Evolutionary conservation across 257 asterid genomes (phyloP), one percentile per base, ranked within the genome.

Genomic region (Eucommia ulmoides): DNA sequence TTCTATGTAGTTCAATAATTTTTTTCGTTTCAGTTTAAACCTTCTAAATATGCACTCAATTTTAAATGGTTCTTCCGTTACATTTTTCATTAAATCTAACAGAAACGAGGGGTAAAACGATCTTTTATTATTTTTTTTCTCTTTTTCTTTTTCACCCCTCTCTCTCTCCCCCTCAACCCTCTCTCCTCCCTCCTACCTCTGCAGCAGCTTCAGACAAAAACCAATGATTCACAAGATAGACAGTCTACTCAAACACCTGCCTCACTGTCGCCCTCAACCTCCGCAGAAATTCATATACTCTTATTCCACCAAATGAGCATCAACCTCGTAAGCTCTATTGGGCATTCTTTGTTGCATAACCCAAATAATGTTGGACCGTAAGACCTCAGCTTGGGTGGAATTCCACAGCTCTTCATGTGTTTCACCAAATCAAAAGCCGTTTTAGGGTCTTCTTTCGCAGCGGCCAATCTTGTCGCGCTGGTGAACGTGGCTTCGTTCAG

Each of bases 401-500:
- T 75, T 19, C 83, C 83, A 26, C 68, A 69, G 45, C 55, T 70
- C 71, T 71, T 82, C 95, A 86, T 91, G 57, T 66, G 69, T 74
- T 81, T 91, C 63, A 91, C 74, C 55, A 91, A 63, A 48, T 65
- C 67, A 49, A 91, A 91, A 57, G 95, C 98, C 82, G 83, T 52
- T 52, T 61, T 82, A 0, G 95, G 95, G 76, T 91, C 96, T 69
- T 71, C 57, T 47, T 77, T 86, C 1, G 81, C 80, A 20, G 94
- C 92, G 3, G 96, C 98, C 68, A 91, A 63, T 68, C 98, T 80
- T 2, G 96, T 88, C 14, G 78, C 91, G 54, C 74, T 91, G 5
- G 98, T 85, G 59, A 83, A 86, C 7, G 98, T 86, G 0, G 96
- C 94, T 68, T 91, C 96, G 49, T 83, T 81, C 2, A 94, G 94